Base-by-base conservation (phyloP, 2,329 filamentous ascomycete species). In the Sclerotinia nivalis region DNA sequence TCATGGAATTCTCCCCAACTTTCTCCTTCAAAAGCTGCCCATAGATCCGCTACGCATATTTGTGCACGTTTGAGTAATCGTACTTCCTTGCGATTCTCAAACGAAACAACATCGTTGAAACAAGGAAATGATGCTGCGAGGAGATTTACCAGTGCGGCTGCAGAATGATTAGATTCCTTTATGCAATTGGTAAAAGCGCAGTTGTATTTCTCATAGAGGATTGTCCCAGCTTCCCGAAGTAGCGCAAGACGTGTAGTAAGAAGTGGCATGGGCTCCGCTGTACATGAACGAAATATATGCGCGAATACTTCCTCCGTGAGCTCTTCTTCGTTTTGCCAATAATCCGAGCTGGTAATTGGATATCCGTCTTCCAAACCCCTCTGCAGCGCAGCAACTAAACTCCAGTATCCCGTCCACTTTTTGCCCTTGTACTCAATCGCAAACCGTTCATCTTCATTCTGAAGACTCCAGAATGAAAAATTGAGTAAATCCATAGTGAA, bases 401-500 rank as follows among this genome's bases (percentile, higher is more conserved):
- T 97, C 90, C 92, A 97, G 80, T 99, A 99, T 4, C 96, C 96
- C 0, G 93, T 97, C 93, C 93, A 98, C 70, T 81, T 88, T 80
- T 88, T 90, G 40, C 88, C 93, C 59, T 86, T 87, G 80, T 97
- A 98, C 70, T 92, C 89, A 55, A 99, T 86, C 13, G 91, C 87
- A 79, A 95, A 99, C 15, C 93, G 86, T 75, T 95, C 89, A 15
- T 91, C 89, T 3, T 80, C 77, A 71, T 84, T 81, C 25, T 73
- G 75, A 66, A 92, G 90, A 20, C 93, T 96, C 96, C 96, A 99
- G 80, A 99, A 99, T 31, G 91, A 96, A 78, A 98, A 99, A 79
- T 99, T 99, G 65, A 99, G 83, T 40, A 99, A 80, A 79, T 99
- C 96, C 93, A 99, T 97, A 28, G 92, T 93, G 79, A 99, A 98